A percentile compares a stretch with the other conserved stretches of the same genome.
Conservation (phyloP, 1,284 basidiomycete genomes). For the Chalciporus sp. region DNA sequence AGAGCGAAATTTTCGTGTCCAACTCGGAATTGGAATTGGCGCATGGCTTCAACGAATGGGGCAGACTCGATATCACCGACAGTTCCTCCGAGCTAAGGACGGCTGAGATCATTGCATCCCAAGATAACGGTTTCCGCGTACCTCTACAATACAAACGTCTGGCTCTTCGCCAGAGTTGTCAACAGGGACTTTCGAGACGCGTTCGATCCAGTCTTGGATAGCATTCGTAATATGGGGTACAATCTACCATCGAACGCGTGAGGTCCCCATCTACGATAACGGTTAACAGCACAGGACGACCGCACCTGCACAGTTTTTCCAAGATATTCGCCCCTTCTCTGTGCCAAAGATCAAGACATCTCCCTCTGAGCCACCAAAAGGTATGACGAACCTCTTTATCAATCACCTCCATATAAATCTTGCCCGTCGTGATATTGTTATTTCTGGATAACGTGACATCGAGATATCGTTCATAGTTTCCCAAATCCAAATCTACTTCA, state of each 20-base stretch:
- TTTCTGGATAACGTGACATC: slow-evolving; percentile 93
- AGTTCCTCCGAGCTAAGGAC: slow-evolving; percentile 84
- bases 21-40: slow-evolving; percentile 99
- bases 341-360: slow-evolving; percentile 22
- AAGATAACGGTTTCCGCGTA: slow-evolving; percentile 29
- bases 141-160: slow-evolving; percentile 98
- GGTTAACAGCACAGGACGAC: background rate
- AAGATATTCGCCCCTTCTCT: slow-evolving; percentile 95
- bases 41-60: slow-evolving; percentile 98
- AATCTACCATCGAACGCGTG: slow-evolving; percentile 58
- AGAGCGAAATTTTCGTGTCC: slow-evolving; percentile 97
- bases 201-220: slow-evolving; percentile 98
- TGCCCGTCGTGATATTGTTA: slow-evolving; percentile 99
- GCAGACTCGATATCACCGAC: slow-evolving; percentile 97
- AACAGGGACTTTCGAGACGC: slow-evolving; percentile 91
- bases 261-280: background rate
- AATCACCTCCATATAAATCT: slow-evolving; percentile 97
- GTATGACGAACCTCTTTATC: slow-evolving; percentile 84
- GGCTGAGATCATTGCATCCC: slow-evolving; percentile 6
- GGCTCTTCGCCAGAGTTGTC: slow-evolving; percentile 94
- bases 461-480: slow-evolving; percentile 98
- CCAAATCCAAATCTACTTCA: slow-evolving; percentile 96
- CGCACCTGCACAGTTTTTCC: slow-evolving; percentile 93
- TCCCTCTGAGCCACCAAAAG: slow-evolving; percentile 4
- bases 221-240: slow-evolving; percentile 97